Evolutionary conservation across 2,329 filamentous ascomycete genomes (phyloP).

Genomic region (Fusarium coicis): DNA sequence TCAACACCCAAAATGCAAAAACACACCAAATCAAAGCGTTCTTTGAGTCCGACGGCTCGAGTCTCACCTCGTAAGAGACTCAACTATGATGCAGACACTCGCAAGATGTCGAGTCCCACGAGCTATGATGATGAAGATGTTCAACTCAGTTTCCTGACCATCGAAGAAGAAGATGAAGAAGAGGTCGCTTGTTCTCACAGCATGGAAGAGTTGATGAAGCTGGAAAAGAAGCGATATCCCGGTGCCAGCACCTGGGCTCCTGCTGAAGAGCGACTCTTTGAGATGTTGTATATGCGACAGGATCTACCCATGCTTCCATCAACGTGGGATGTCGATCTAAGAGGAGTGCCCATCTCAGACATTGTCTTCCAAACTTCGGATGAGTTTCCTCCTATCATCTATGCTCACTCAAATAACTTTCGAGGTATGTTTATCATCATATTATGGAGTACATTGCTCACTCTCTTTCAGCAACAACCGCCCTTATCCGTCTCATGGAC

Average conservation of each 20-base stretch:
- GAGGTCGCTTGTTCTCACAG: conserved; percentile 5
- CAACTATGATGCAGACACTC: conserved; percentile 4
- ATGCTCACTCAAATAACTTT: conserved; percentile 52
- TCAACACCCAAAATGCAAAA: conserved; percentile 12
- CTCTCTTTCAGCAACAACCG: conserved; percentile 50
- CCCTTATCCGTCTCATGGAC: conserved; percentile 54
- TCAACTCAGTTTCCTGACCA: conserved; percentile 4
- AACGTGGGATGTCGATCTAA: conserved; percentile 55
- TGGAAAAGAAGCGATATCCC: conserved; percentile 55
- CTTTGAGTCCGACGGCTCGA: conserved; percentile 14
- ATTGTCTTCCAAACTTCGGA: conserved; percentile 49
- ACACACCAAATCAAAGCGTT: conserved; percentile 1
- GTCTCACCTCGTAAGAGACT: neutral
- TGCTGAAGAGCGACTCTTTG: conserved; percentile 59
- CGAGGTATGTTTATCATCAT: conserved; percentile 44
- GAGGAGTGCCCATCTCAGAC: conserved; percentile 53
- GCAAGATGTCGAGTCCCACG: conserved; percentile 17
- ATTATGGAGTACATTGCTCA: conserved; percentile 15
- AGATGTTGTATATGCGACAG: conserved; percentile 55
- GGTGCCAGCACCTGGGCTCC: conserved; percentile 61
- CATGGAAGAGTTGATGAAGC: conserved; percentile 53
- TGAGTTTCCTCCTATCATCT: conserved; percentile 51
- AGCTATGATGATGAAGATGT: neutral
- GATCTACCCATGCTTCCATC: conserved; percentile 54
- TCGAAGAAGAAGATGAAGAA: conserved; percentile 22